phyloP scores from a whole-genome alignment of 2,329 filamentous ascomycete species.

The Hypoxylon sp. region DNA sequence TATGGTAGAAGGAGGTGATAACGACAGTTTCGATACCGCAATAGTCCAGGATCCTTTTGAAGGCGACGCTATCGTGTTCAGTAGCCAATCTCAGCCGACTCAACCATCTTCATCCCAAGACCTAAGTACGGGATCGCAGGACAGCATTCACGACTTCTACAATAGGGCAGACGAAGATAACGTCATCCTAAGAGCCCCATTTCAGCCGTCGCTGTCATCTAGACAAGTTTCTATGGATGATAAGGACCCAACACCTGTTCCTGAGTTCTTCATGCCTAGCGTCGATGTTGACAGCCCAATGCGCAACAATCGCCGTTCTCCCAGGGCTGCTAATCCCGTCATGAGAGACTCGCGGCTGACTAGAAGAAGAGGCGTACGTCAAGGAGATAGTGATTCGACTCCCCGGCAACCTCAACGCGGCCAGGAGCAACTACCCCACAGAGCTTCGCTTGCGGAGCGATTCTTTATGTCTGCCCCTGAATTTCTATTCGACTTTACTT shows the following conservation, averaged over 20 bases:
- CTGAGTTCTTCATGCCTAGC: conserved; percentile 69
- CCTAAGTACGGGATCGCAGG: conserved; percentile 66
- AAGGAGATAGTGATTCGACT: conserved; percentile 43
- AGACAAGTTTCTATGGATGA: conserved; percentile 50
- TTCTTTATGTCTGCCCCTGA: conserved; percentile 57
- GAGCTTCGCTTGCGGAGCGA: conserved; percentile 51
- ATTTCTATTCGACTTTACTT: conserved; percentile 58
- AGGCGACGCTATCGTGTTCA: conserved; percentile 60
- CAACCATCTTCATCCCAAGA: conserved; percentile 61
- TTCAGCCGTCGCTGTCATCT: conserved; percentile 65
- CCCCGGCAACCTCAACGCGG: conserved; percentile 38
- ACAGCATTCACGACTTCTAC: conserved; percentile 69
- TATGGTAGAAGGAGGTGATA: conserved; percentile 71
- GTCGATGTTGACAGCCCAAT: conserved; percentile 60
- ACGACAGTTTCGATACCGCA: conserved; percentile 73
- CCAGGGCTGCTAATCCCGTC: conserved; percentile 55
- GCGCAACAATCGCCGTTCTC: conserved; percentile 56
- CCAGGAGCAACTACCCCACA: conserved; percentile 33
- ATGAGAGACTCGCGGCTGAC: conserved; percentile 50
- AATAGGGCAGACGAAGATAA: conserved; percentile 69
- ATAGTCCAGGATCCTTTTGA: conserved; percentile 63
- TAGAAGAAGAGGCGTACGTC: conserved; percentile 52
- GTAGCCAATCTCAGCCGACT: conserved; percentile 65
- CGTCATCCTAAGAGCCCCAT: conserved; percentile 69
- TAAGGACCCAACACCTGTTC: conserved; percentile 62